Evolutionary conservation across 805 yeast genomes (phyloP), one percentile per base, ranked within the genome.

Genomic region (Yamadazyma tumulicola): DNA sequence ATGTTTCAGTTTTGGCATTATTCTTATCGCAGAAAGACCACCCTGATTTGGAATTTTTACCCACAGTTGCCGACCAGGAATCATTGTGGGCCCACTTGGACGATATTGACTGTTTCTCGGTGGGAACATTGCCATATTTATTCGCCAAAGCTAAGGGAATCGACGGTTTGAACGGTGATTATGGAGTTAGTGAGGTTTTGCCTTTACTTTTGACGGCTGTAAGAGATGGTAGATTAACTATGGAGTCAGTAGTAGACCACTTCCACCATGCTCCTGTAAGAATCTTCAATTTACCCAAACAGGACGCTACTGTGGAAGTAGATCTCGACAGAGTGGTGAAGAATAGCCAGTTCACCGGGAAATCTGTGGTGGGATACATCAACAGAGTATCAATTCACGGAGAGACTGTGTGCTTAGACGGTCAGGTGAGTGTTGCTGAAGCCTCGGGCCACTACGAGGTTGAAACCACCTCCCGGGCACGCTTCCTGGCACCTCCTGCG

Each of bases 121-220:
- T 89, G 47, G 97, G 97, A 45, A 70, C 74, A 26, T 57, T 84
- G 43, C 96, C 96, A 50, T 73, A 82, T 32, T 67, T 74, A 43
- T 66, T 89, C 37, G 86, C 95, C 28, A 61, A 73, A 51, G 79
- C 77, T 43, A 64, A 76, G 39, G 83, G 84, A 31, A n/a, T n/a
- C n/a, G 59, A 78, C 49, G 67, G 74, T 34, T 71, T 76, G 38
- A 67, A 67, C 29, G 75, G 89, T 24, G 96, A 93, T 42, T 65
- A 79, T 41, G 96, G 95, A 51, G 72, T 85, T 51, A 67, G 77
- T 37, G 95, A 86, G 59, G 78, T 88, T 29, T 63, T 89, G 41
- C 96, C 96, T 49, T 70, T 89, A 55, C 71, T 91, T 47, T 69
- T 88, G 46, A 68, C 82, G 27, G 96, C 95, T 34, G 89, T 89